Evolutionary conservation across 257 asterid genomes (phyloP), one percentile per base, ranked within the genome.

Genomic region (Solanum sejunctum): DNA sequence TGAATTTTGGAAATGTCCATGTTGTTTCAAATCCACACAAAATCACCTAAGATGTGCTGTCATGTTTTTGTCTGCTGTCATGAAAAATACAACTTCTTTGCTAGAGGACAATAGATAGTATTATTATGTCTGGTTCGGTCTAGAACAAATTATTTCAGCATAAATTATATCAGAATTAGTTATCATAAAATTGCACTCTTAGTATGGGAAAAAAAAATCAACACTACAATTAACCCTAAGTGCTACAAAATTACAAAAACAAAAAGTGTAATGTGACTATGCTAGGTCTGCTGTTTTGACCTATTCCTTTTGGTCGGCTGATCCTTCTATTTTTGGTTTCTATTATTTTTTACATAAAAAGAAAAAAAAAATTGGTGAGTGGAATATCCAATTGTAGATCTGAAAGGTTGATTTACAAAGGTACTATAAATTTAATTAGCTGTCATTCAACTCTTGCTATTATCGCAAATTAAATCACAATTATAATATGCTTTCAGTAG

Each of bases 41-140:
- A 80, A 83, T 87, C 89, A 85, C 88, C 87, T 70, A 81, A 84
- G 66, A 82, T 85, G 52, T 77, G 66, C 80, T 84, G 85, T 81
- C 91, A 51, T 86, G 87, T 84, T 75, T 84, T 78, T 58, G 60
- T 81, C 71, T 84, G 61, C 11, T 28, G 32, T 36, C 39, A 36
- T 36, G 39, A 4, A 36, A 36, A 36, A 36, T 36, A 36, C 39
- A 3, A 3, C 39, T 36, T 36, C 39, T 36, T 36, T 36, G 39
- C 39, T 36, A 36, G 39, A 2, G 39, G 39, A 36, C 39, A 36
- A 36, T 36, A 36, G 3, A 36, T 36, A 28, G 32, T 28, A 28
- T 28, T 28, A 28, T 28, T 28, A 28, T 28, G 32, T 28, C 32
- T 28, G 32, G 32, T 28, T 28, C 2, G 32, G 0, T 28, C 3